A percentile compares a stretch with the other conserved stretches of the same genome.
Conservation (phyloP, 2,329 filamentous ascomycete genomes). For the Epichloe baconii region DNA sequence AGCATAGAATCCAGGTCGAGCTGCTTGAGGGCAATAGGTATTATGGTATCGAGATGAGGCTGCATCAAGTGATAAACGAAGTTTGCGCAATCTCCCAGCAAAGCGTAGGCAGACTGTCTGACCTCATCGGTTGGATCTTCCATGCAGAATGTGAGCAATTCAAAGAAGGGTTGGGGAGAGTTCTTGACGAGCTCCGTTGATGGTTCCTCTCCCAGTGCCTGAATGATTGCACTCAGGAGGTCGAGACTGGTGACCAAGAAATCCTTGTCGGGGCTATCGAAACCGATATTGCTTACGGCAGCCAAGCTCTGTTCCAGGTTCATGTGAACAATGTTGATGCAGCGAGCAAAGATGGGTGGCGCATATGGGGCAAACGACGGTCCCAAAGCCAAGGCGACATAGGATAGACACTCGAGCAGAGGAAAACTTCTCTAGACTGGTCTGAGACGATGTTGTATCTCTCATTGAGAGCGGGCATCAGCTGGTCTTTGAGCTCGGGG, state of each 20-base stretch:
- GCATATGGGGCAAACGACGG: conserved; percentile 76
- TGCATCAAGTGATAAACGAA: conserved; percentile 78
- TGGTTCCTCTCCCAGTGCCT: conserved; percentile 64
- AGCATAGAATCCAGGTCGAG: conserved; percentile 67
- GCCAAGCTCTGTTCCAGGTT: conserved; percentile 74
- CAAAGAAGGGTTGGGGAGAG: conserved; percentile 75
- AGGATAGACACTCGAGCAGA: conserved; percentile 89
- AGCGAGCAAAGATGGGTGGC: conserved; percentile 72
- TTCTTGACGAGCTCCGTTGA: conserved; percentile 63
- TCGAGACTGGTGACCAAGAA: conserved; percentile 93
- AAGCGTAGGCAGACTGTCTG: conserved; percentile 86
- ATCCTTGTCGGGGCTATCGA: conserved; percentile 85
- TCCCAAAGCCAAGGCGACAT: conserved; percentile 77
- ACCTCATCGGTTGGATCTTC: conserved; percentile 85
- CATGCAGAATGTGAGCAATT: conserved; percentile 84
- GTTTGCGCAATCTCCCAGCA: conserved; percentile 88
- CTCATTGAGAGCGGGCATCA: conserved; percentile 87
- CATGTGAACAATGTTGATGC: conserved; percentile 79
- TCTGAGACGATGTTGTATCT: conserved; percentile 81
- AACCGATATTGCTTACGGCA: conserved; percentile 50
- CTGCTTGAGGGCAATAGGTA: conserved; percentile 76
- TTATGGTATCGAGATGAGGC: conserved; percentile 55
- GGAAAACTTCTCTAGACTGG: conserved; percentile 84
- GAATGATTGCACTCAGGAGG: conserved; percentile 82
- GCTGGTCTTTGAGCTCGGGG: conserved; percentile 63